Evolutionary conservation across 768 basidiomycete species (phyloP).

Genomic region (Jaapia argillacea): DNA sequence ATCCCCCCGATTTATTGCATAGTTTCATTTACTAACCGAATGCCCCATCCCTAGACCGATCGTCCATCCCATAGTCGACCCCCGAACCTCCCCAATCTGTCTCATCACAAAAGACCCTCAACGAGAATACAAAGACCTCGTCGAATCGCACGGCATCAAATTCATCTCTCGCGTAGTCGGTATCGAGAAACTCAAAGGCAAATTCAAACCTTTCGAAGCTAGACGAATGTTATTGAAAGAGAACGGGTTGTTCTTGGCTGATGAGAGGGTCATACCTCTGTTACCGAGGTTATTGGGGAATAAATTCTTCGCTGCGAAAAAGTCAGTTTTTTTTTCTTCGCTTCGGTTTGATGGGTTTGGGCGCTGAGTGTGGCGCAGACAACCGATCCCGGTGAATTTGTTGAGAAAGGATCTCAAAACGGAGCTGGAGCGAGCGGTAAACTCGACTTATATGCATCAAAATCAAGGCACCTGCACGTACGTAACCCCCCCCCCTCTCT

Average conservation of each 20-base stretch:
- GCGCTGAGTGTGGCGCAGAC: conserved; percentile 34
- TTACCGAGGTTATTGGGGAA: conserved; percentile 82
- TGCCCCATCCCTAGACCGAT: conserved; percentile 43
- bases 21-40: not conserved
- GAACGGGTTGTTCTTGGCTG: conserved; percentile 88
- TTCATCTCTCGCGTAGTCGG: conserved; percentile 92
- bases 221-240: conserved; percentile 78
- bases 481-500: conserved; percentile 21
- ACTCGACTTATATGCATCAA: conserved; percentile 93
- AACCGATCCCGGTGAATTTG: conserved; percentile 91
- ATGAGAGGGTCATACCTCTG: conserved; percentile 81
- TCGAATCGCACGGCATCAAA: conserved; percentile 67
- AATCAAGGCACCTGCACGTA: conserved; percentile 90
- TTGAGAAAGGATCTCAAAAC: conserved; percentile 83
- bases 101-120: conserved; percentile 95
- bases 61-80: conserved; percentile 76
- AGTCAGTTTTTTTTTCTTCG: conserved; percentile 40
- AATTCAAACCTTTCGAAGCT: conserved; percentile 79
- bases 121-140: conserved; percentile 89
- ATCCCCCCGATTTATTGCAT: not conserved
- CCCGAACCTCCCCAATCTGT: conserved; percentile 70
- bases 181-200: conserved; percentile 85
- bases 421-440: conserved; percentile 87
- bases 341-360: conserved; percentile 7
- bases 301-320: conserved; percentile 92